phyloP scores from a whole-genome alignment of 768 basidiomycete genomes.

The Termitomyces sp. region DNA sequence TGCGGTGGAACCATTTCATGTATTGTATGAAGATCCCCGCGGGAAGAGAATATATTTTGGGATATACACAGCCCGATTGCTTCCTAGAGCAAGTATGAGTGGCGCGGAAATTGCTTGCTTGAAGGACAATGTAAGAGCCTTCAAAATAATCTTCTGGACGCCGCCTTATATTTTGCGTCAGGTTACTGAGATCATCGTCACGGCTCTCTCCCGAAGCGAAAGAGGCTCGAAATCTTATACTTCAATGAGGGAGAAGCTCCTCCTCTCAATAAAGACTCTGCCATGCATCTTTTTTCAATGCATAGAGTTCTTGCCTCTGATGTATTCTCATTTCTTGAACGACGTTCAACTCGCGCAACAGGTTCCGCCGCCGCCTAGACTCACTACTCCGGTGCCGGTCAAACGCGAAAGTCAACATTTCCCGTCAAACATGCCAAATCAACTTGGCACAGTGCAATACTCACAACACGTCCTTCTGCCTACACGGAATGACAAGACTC shows the following conservation, averaged over 20 bases:
- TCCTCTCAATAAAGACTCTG: conserved; percentile 1
- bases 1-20: conserved; percentile 5
- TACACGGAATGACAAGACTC: too few species aligned
- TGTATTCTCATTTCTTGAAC: background rate
- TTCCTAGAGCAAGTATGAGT: conserved; percentile 6
- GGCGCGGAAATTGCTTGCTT: conserved; percentile 10
- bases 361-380: background rate
- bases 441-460: background rate
- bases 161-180: background rate
- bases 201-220: conserved; percentile 5
- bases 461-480: background rate
- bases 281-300: conserved; percentile 9
- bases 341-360: background rate
- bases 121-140: background rate
- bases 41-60: conserved; percentile 6
- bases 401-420: background rate
- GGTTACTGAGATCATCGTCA: conserved; percentile 6
- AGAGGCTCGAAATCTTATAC: conserved; percentile 2
- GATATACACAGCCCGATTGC: conserved; percentile 4
- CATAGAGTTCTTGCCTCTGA: background rate
- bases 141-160: background rate
- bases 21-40: background rate
- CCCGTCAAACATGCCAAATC: background rate
- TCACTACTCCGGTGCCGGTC: background rate
- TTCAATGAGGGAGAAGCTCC: background rate